Percentiles rank a stretch among this genome's conserved stretches.
phyloP scores from a whole-genome alignment of 495 filamentous ascomycete genomes.

The Lindgomyces ingoldianus region DNA sequence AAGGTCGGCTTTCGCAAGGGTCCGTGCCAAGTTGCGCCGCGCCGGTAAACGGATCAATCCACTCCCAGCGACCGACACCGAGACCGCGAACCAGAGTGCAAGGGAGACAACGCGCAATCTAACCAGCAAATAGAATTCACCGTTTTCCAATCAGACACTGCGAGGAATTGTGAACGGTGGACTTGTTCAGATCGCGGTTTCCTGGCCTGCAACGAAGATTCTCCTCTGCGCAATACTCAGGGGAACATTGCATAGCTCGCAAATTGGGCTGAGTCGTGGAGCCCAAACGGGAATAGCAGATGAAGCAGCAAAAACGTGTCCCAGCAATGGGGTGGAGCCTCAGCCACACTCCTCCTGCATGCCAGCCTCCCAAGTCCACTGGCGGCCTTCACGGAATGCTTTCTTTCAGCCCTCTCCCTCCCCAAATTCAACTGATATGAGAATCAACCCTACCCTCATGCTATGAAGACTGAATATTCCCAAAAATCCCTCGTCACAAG shows the following conservation, averaged over 20 bases:
- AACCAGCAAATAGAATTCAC: neutral
- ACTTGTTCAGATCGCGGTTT: neutral
- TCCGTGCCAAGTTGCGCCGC: conserved; percentile 10
- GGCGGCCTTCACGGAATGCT: neutral
- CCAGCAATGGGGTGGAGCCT: conserved; percentile 22
- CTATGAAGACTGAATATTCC: neutral
- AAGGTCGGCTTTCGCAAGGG: conserved; percentile 25
- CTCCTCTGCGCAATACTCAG: conserved; percentile 2
- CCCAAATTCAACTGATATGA: no score
- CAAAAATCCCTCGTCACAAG: neutral
- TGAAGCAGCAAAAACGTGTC: conserved; percentile 25
- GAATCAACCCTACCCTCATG: neutral
- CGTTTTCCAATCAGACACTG: no score
- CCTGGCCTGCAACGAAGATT: neutral
- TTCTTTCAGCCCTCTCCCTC: no score
- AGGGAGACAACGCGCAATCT: conserved; percentile 9
- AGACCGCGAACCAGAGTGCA: neutral
- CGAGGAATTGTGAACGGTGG: no score
- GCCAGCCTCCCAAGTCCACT: neutral
- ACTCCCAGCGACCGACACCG: neutral
- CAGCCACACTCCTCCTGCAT: conserved; percentile 5
- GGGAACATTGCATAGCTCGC: conserved; percentile 15
- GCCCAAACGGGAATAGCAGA: conserved; percentile 26
- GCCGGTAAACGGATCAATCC: conserved; percentile 23
- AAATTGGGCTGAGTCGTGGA: conserved; percentile 24